Conservation (phyloP, 495 filamentous ascomycete species). For the Tricharina praecox region DNA sequence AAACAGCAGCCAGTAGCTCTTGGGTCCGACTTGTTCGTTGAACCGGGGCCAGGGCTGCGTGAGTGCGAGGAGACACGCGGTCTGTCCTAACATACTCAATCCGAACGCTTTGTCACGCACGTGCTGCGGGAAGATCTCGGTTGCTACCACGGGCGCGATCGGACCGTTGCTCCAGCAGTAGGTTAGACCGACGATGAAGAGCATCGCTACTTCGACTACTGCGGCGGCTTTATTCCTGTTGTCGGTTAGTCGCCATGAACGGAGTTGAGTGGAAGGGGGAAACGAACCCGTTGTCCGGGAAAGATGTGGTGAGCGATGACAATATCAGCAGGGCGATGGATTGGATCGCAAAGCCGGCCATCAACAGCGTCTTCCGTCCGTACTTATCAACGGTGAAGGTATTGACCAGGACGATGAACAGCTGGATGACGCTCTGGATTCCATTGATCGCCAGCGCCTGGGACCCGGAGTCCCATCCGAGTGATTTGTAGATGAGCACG, state of each 20-base stretch:
- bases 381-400: constrained; percentile 31
- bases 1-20: constrained; percentile 29
- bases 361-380: constrained; percentile 26
- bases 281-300: constrained; percentile 24
- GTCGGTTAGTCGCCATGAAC: neutral
- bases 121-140: constrained; percentile 30
- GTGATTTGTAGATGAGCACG: constrained; percentile 29
- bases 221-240: constrained; percentile 26
- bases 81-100: constrained; percentile 28
- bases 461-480: constrained; percentile 28
- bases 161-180: constrained; percentile 31
- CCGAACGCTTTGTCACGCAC: constrained; percentile 30
- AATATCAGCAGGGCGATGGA: constrained; percentile 26
- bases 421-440: constrained; percentile 28
- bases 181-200: constrained; percentile 29
- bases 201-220: constrained; percentile 28
- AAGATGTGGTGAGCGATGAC: constrained; percentile 27
- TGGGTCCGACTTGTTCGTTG: constrained; percentile 26
- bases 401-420: constrained; percentile 29
- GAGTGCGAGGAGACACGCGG: constrained; percentile 26
- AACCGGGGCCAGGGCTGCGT: constrained; percentile 30
- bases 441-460: constrained; percentile 29
- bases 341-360: constrained; percentile 28
- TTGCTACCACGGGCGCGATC: constrained; percentile 25
- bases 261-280: too few species aligned